Base-by-base conservation (phyloP, 2,329 filamentous ascomycete species). In the Colletotrichum liaoningense region DNA sequence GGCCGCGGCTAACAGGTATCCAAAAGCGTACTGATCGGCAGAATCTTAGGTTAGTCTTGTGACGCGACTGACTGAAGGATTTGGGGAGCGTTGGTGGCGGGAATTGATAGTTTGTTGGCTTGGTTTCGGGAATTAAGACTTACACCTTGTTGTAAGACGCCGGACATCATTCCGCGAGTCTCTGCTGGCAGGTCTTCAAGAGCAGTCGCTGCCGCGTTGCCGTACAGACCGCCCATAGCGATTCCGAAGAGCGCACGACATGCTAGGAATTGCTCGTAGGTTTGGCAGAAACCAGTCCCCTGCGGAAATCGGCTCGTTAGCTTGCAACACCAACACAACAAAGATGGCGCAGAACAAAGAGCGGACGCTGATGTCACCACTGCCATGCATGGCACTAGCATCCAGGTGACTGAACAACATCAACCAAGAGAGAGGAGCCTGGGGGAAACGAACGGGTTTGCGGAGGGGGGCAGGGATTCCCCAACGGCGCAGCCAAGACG, bases 171-270 rank as follows among this genome's bases (percentile, higher is more conserved):
- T 76, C 93, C 93, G 77, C 93, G 88, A 3, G 92, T 89, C 74
- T 92, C 90, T 56, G 85, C 82, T 5, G 93, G 93, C 73, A 92
- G 89, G 78, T 94, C 93, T 79, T 96, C 94, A 11, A 96, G 87
- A 0, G 93, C 93, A 77, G 94, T 95, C 5, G 93, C 93, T 11
- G 93, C 93, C 1, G 93, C 93, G 77, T 95, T 95, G 69, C 94
- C 94, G 81, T 95, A 92, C 1, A 95, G 77, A 76, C 94, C 94
- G 52, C 94, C 94, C 94, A 96, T 96, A 77, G 94, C 93, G 56
- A 96, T 82, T 58, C 94, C 94, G 78, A 95, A 96, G 3, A 96
- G 84, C 55, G 92, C 91, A 54, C 94, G 88, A 12, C 94, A 93
- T 12, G 91, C 93, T 26, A 97, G 85, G 79, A 96, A 96, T 76